Conservation (phyloP, 2,329 filamentous ascomycete genomes). For the Ambrosiella beaveri region DNA sequence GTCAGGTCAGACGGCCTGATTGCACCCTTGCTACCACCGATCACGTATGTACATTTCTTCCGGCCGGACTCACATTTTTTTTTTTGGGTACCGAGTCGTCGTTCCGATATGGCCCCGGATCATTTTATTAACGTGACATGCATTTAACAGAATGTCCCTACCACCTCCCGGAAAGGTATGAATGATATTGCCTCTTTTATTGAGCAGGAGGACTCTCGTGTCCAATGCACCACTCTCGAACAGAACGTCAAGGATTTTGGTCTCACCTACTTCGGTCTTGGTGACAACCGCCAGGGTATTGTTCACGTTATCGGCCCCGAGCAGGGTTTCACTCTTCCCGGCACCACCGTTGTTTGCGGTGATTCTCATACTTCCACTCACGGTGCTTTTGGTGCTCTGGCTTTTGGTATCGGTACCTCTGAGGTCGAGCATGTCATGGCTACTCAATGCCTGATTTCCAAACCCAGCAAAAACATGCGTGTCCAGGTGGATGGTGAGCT, state of each 20-base stretch:
- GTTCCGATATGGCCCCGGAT: not conserved
- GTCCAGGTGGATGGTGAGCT: constrained; percentile 88
- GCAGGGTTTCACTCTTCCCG: constrained; percentile 94
- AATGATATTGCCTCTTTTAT: constrained; percentile 91
- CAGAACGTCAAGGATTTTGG: constrained; percentile 95
- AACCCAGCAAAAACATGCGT: constrained; percentile 96
- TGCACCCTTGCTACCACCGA: constrained; percentile 94
- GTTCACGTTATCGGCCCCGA: constrained; percentile 97
- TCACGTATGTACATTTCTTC: constrained; percentile 49
- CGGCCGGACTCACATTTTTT: too few species aligned
- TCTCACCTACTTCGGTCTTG: constrained; percentile 91
- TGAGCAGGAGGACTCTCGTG: constrained; percentile 79
- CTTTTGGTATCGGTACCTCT: constrained; percentile 93
- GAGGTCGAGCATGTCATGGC: constrained; percentile 97
- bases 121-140: constrained; percentile 15
- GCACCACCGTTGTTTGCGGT: constrained; percentile 91
- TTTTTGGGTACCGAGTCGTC: too few species aligned
- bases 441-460: constrained; percentile 87
- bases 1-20: constrained; percentile 80
- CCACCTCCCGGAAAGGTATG: constrained; percentile 73
- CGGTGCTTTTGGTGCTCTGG: constrained; percentile 85
- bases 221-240: constrained; percentile 90
- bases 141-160: constrained; percentile 65
- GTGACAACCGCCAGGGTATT: constrained; percentile 92
- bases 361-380: constrained; percentile 98